Base-by-base conservation (phyloP, 768 basidiomycete genomes). In the Phylloporus arenicola region DNA sequence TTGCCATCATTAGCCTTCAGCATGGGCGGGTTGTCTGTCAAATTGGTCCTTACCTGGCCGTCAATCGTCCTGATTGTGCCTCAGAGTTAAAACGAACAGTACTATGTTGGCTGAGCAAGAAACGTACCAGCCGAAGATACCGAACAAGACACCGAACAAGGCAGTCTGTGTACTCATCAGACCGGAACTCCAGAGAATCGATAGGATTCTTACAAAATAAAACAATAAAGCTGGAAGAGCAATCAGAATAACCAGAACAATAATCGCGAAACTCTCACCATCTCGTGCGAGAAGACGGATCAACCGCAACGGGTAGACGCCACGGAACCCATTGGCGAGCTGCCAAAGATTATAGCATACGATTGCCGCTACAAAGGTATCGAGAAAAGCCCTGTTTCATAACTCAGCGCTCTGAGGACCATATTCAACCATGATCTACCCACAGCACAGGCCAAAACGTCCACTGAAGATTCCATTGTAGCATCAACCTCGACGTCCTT, bases 221-320 rank as follows among this genome's bases (percentile, higher is more conserved):
- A 62, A 62, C 17, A 54, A 22, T 4, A 54, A 3, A 2, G 61
- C 61, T 62, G 14, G 33, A 20, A 29, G 19, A 43, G 19, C 2
- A 6, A 35, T 43, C 27, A 37, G 24, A 4, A 38, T 16, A 7
- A 13, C 5, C 6, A 27, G 41, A 30, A 30, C 8, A 17, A 29
- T 5, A 8, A 42, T 12, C 20, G 20, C 8, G 19, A 35, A 5
- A 2, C 5, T 5, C 56, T 52, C 35, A 65, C 64, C 63, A n/a
- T 64, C 65, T 43, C 63, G 55, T n/a, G 43, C 16, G 14, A 64
- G 64, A 34, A 56, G 43, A 30, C 6, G 33, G 8, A 56, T 14
- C 22, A 68, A 48, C 2, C 14, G 6, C 11, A 47, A 51, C 3
- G 49, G 43, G 2, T 30, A 19, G 17, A 41, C 20, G 16, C 11